These are phyloP conservation scores for Curvularia eragrostidis DNA, from an alignment of 2,329 filamentous ascomycete genomes.

Conservation along the genomic window DNA sequence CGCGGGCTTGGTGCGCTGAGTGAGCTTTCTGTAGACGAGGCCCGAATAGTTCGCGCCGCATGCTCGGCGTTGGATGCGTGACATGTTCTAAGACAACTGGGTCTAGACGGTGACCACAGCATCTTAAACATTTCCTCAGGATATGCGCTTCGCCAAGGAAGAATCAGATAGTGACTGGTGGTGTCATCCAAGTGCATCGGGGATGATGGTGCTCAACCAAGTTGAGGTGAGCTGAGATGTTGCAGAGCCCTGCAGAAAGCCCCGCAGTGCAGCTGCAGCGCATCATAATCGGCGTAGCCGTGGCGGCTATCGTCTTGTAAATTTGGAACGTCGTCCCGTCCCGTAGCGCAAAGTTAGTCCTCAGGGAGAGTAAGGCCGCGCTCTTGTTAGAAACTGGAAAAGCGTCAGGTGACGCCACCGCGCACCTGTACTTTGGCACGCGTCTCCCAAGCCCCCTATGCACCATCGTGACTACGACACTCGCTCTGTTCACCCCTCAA, in stretches of 20 bases:
- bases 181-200: neutral
- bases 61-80: conserved; percentile 9
- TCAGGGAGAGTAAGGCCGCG: neutral
- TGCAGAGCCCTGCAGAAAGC: too few species aligned
- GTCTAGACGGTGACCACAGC: neutral
- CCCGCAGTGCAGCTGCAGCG: neutral
- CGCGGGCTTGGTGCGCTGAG: conserved; percentile 2
- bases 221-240: neutral
- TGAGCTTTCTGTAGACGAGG: neutral
- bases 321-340: neutral
- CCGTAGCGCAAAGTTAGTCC: neutral
- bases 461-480: conserved; percentile 6
- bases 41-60: conserved; percentile 7
- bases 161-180: neutral
- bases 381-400: conserved; percentile 1
- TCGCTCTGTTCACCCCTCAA: neutral
- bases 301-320: neutral
- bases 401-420: conserved; percentile 2
- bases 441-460: neutral
- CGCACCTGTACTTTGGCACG: conserved; percentile 6
- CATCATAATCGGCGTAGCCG: neutral
- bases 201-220: neutral
- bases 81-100: conserved; percentile 9
- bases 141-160: neutral
- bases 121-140: neutral